Evolutionary conservation across 768 basidiomycete genomes (phyloP), one percentile per base, ranked within the genome.

Genomic region (Phlebiopsis flavidoalba): DNA sequence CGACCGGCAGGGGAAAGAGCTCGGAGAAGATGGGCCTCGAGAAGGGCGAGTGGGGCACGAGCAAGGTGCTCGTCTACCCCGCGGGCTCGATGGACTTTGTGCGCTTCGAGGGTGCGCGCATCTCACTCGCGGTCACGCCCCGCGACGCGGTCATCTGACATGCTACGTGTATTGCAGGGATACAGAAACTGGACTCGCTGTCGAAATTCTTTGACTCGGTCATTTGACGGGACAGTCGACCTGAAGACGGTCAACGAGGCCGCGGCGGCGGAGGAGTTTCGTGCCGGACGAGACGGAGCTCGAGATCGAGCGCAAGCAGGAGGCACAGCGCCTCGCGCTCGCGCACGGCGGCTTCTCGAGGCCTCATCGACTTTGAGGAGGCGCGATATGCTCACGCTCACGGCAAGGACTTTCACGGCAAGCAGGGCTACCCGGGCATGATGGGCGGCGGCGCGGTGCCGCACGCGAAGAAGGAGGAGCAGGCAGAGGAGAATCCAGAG

Each of bases 41-140:
- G 64, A 77, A 74, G 46, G 78, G 79, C 48, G 80, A 74, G 70
- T 71, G 72, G 61, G 83, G 83, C 60, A 61, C 60, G 7, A 77
- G 85, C 15, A 90, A 91, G 62, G 83, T 95, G 21, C 73, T 95
- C 21, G 69, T 91, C 19, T 95, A 90, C 73, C 81, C 84, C 8
- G 73, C 79, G 2, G 88, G 83, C 10, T 84, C 84, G 10, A 79
- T 72, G 5, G 78, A 78, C 2, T 79, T 83, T 4, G 71, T 85
- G 24, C 78, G 79, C 58, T 95, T 90, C 66, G 78, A 90, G 70
- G 93, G 93, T 90, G 55, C 47, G 6, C 21, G 64, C 22, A 51
- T 58, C 3, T 46, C 3, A n/a, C 31, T 36, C 49, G 36, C 53
- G 26, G n/a, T 37, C 37, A 7, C 31, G 24, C 36, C 22, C 17